phyloP scores from a whole-genome alignment of 2,329 filamentous ascomycete genomes.

The Neonectria sp. region DNA sequence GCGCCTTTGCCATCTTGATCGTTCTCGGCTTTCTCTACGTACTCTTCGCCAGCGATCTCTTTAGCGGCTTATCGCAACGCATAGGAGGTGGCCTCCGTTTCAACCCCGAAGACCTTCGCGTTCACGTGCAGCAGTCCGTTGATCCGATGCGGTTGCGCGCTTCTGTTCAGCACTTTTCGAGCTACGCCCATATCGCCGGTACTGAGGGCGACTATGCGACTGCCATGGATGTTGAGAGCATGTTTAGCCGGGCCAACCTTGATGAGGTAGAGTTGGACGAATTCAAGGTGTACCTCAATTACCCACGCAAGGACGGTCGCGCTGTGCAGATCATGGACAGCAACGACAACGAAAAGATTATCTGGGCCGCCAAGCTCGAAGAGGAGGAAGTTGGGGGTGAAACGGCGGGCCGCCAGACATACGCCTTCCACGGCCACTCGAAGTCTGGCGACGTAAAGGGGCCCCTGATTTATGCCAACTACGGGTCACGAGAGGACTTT shows the following conservation, averaged over 20 bases:
- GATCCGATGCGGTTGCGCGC: slow-evolving; percentile 79
- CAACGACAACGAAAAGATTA: slow-evolving; percentile 68
- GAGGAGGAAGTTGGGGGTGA: slow-evolving; percentile 80
- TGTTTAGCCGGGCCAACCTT: slow-evolving; percentile 80
- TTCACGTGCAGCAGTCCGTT: slow-evolving; percentile 81
- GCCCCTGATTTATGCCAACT: slow-evolving; percentile 92
- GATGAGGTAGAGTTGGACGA: slow-evolving; percentile 84
- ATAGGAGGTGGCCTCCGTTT: slow-evolving; percentile 79
- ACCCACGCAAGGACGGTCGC: slow-evolving; percentile 83
- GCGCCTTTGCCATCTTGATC: slow-evolving; percentile 81
- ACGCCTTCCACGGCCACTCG: slow-evolving; percentile 90
- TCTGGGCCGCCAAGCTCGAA: slow-evolving; percentile 87
- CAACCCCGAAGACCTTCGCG: slow-evolving; percentile 85
- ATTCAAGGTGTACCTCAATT: slow-evolving; percentile 93
- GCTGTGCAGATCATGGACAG: slow-evolving; percentile 84
- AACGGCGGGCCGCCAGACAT: slow-evolving; percentile 76
- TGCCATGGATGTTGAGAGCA: slow-evolving; percentile 85
- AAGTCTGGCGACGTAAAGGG: slow-evolving; percentile 89
- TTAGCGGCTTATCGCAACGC: slow-evolving; percentile 75
- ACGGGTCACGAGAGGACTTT: slow-evolving; percentile 89
- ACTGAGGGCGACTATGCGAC: slow-evolving; percentile 92
- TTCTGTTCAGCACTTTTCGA: slow-evolving; percentile 82
- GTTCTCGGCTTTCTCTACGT: slow-evolving; percentile 86
- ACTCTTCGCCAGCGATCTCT: slow-evolving; percentile 88
- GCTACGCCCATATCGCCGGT: slow-evolving; percentile 92